A percentile compares a stretch with the other conserved stretches of the same genome.
Conservation (phyloP, 306 rosid genomes). For the Gastrolobium bilobum region DNA sequence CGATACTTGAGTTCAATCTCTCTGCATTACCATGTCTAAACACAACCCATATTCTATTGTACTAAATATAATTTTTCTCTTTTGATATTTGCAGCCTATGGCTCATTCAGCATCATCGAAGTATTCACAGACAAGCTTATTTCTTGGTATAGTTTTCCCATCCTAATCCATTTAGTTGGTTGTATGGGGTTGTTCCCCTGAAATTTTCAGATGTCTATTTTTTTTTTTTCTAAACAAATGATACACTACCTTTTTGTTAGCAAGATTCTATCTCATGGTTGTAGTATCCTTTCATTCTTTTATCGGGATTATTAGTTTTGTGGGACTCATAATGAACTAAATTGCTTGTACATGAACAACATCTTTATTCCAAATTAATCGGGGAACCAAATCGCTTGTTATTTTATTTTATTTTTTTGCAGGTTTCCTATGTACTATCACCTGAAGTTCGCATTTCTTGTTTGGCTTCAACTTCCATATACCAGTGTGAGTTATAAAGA, state of each 20-base stretch:
- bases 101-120: slow-evolving; percentile 92
- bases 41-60: slow-evolving; percentile 18
- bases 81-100: slow-evolving; percentile 73
- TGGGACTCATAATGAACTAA: not conserved
- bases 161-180: slow-evolving; percentile 37
- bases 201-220: not conserved
- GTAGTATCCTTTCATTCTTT: slow-evolving; percentile 8
- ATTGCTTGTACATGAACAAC: no score
- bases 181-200: slow-evolving; percentile 24
- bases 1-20: slow-evolving; percentile 15
- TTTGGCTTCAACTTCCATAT: slow-evolving; percentile 97
- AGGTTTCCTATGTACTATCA: slow-evolving; percentile 96
- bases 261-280: slow-evolving; percentile 12
- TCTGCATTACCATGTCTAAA: slow-evolving; percentile 35
- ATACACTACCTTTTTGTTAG: slow-evolving; percentile 23
- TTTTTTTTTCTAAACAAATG: not conserved
- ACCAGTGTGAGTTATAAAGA: slow-evolving; percentile 67
- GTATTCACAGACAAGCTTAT: slow-evolving; percentile 83
- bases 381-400: not conserved
- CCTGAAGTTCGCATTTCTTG: slow-evolving; percentile 92
- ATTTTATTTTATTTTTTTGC: slow-evolving; percentile 33
- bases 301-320: slow-evolving; percentile 15
- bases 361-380: no score
- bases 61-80: slow-evolving; percentile 26
- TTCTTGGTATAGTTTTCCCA: slow-evolving; percentile 72